Conservation (phyloP, 2,329 filamentous ascomycete genomes). For the Calonectria pseudoturangicola region DNA sequence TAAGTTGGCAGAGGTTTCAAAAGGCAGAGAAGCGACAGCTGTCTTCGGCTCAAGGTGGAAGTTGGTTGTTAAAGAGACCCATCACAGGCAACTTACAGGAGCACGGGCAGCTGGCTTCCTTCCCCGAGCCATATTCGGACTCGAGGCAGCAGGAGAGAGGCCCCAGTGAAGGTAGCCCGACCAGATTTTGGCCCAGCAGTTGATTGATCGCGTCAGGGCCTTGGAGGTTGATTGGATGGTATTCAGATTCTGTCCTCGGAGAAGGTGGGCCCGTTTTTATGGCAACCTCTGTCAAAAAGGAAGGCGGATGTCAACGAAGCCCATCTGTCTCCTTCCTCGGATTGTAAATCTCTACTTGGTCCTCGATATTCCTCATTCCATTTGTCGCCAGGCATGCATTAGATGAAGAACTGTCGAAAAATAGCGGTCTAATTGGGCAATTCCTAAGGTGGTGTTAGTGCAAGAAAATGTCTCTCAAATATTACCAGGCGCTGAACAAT, state of each 20-base stretch:
- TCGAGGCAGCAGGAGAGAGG: slow-evolving; percentile 21
- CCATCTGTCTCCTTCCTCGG: background rate
- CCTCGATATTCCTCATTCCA: background rate
- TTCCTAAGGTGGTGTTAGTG: background rate
- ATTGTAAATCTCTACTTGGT: background rate
- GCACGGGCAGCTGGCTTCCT: slow-evolving; percentile 44
- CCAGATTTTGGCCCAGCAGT: background rate
- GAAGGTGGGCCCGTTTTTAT: background rate
- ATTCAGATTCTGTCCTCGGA: background rate
- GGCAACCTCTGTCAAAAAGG: background rate
- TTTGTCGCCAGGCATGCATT: background rate
- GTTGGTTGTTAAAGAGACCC: slow-evolving; percentile 29
- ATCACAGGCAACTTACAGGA: slow-evolving; percentile 43
- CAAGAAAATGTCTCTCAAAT: background rate
- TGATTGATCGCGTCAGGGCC: background rate
- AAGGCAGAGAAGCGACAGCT: slow-evolving; percentile 48
- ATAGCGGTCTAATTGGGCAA: background rate
- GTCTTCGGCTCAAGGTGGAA: slow-evolving; percentile 41
- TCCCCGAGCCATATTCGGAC: slow-evolving; percentile 47
- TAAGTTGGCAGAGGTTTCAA: slow-evolving; percentile 44
- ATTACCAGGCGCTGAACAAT: background rate
- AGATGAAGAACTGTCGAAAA: background rate
- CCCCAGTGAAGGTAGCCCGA: slow-evolving; percentile 2
- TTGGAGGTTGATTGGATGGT: background rate
- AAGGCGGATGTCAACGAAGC: slow-evolving; percentile 2